Base-by-base conservation (phyloP, 495 filamentous ascomycete genomes). In the Penicillium goetzii region DNA sequence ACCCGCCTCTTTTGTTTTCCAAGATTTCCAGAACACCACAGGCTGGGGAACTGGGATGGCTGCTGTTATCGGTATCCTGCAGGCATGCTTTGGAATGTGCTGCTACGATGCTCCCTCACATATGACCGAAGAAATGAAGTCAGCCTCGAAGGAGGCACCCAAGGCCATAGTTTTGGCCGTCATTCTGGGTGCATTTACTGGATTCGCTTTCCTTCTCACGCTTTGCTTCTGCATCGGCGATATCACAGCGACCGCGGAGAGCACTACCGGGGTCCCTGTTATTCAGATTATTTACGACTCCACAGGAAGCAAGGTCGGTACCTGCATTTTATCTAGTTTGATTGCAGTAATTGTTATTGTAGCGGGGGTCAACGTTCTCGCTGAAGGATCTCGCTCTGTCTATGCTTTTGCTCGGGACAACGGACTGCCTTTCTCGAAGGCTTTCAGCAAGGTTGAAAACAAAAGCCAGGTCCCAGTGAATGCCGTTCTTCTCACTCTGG, bases 81-180 rank as follows among this genome's bases (percentile, higher is more conserved):
- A 88, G 62, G 76, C 77, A 59, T 81, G 78, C 8, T 86, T 88
- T 60, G 84, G 84, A 19, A 85, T 88, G 84, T 82, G 79, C 66
- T 83, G 82, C 62, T 83, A 80, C 59, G 77, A 83, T 61, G 78
- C 76, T 3, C 76, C 78, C 0, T 64, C 72, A 0, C 80, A 83
- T 49, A 83, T 83, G 80, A 80, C 76, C 0, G 79, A 84, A 59
- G 81, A 86, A 60, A 83, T 85, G 74, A 76, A 76, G 34, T 74
- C 80, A 17, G 75, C 84, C 1, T 78, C 80, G 0, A 79, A 78
- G 30, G 74, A 85, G 56, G 84, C 83, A 0, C 85, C 85, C 0
- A 72, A 78, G 59, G 84, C 84, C 3, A 87, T 86, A n/a, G 67
- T 86, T 12, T 62, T 81, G 56, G 83, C 84, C 3, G 84, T 86